A percentile compares a stretch with the other conserved stretches of the same genome.
phyloP scores from a whole-genome alignment of 306 rosid genomes.

The Citrullus colocynthis region DNA sequence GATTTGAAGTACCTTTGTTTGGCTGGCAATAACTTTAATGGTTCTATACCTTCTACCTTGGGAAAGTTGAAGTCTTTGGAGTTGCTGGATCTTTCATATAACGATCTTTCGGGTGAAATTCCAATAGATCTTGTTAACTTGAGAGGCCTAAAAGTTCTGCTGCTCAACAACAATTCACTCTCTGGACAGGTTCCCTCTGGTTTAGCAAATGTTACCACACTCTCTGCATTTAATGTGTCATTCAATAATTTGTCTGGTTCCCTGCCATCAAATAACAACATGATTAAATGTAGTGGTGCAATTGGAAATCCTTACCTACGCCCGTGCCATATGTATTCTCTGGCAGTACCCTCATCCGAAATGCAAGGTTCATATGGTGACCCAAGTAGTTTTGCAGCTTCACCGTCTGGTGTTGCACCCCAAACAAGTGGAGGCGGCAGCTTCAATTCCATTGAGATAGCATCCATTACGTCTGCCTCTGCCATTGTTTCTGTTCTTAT shows the following conservation, averaged over 20 bases:
- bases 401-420: conserved; percentile 21
- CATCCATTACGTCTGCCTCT: conserved; percentile 86
- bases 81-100: conserved; percentile 67
- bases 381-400: conserved; percentile 21
- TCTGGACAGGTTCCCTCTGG: conserved; percentile 77
- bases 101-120: conserved; percentile 65
- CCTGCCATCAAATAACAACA: conserved; percentile 41
- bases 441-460: conserved; percentile 80
- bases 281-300: conserved; percentile 64
- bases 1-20: conserved; percentile 51
- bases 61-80: conserved; percentile 52
- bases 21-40: conserved; percentile 51
- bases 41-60: conserved; percentile 48
- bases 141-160: conserved; percentile 45
- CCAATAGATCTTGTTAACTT: conserved; percentile 50
- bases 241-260: conserved; percentile 88
- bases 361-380: conserved; percentile 31
- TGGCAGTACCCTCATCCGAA: conserved; percentile 32
- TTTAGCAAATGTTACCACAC: conserved; percentile 57
- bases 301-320: conserved; percentile 56
- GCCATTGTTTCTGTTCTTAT: conserved; percentile 82
- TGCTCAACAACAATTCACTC: conserved; percentile 62
- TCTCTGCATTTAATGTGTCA: conserved; percentile 64
- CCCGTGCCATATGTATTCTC: conserved; percentile 38
- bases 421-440: conserved; percentile 15